phyloP scores from a whole-genome alignment of 768 basidiomycete genomes.

The Serendipita indica region DNA sequence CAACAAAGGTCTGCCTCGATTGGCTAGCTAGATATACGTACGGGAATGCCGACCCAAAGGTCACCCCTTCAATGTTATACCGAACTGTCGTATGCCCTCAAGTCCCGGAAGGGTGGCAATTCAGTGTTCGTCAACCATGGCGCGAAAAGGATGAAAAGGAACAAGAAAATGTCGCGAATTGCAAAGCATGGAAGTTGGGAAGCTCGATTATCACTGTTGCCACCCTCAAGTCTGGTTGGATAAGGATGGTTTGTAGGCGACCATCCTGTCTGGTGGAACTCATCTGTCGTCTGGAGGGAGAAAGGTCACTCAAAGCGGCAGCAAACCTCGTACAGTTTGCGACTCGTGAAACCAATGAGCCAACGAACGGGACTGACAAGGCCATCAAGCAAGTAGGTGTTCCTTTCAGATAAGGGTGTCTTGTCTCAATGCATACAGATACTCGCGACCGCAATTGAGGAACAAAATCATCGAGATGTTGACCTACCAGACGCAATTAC shows the following conservation, averaged over 20 bases:
- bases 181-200: conserved; percentile 74
- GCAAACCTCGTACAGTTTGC: not conserved
- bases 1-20: conserved; percentile 93
- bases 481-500: not conserved
- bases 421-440: too few relatives aligned
- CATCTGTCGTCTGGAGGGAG: conserved; percentile 56
- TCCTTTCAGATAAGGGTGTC: too few relatives aligned
- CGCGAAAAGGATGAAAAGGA: not conserved
- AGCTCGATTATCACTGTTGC: conserved; percentile 74
- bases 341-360: not conserved
- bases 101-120: not conserved
- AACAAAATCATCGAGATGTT: not conserved
- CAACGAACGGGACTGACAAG: too few relatives aligned
- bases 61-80: not conserved
- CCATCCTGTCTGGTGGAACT: conserved; percentile 83
- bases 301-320: not conserved
- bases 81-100: not conserved
- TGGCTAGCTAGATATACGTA: conserved; percentile 96
- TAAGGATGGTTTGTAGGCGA: conserved; percentile 68
- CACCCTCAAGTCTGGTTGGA: conserved; percentile 64
- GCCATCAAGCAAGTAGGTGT: too few relatives aligned
- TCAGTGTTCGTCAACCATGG: not conserved
- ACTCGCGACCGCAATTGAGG: too few relatives aligned
- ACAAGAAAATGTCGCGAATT: not conserved
- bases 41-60: conserved; percentile 55